These are phyloP conservation scores for Cutaneotrichosporon cyanovorans DNA, from an alignment of 1,284 basidiomycete species.

Conservation along the genomic window DNA sequence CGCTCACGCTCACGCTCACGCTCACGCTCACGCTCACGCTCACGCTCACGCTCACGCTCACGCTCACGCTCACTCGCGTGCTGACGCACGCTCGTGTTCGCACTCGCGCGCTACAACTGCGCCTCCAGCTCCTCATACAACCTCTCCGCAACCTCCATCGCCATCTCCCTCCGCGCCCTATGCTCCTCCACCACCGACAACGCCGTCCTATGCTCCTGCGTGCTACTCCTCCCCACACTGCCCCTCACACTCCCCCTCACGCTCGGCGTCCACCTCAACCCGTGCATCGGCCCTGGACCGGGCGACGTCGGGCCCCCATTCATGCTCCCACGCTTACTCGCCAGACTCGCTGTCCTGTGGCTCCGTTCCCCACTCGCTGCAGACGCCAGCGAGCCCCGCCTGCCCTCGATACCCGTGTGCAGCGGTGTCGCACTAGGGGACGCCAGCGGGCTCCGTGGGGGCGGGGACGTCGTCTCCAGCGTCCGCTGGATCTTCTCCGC, in stretches of 20 bases:
- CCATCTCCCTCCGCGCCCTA: conserved; percentile 6
- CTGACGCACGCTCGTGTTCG: too few species aligned
- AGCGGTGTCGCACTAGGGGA: background rate
- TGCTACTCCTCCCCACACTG: background rate
- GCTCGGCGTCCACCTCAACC: background rate
- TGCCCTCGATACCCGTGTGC: background rate
- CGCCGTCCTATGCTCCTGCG: background rate
- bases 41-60: background rate
- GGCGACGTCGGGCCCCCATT: background rate
- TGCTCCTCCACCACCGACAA: conserved; percentile 1
- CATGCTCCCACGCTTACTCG: background rate
- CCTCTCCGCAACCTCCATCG: conserved; percentile 13
- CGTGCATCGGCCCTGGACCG: background rate
- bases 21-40: background rate
- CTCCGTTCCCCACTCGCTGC: background rate
- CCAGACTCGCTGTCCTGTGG: background rate
- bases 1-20: background rate
- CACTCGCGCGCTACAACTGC: conserved; percentile 10
- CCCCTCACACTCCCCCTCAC: background rate
- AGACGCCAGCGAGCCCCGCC: too few species aligned
- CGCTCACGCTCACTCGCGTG: background rate
- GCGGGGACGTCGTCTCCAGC: background rate
- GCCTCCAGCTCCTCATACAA: conserved; percentile 20
- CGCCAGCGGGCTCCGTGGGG: background rate
- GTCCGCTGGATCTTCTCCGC: background rate